These are phyloP conservation scores for Debaryomyces robertsiae DNA, from an alignment of 1,139 yeast species.

Conservation along the genomic window DNA sequence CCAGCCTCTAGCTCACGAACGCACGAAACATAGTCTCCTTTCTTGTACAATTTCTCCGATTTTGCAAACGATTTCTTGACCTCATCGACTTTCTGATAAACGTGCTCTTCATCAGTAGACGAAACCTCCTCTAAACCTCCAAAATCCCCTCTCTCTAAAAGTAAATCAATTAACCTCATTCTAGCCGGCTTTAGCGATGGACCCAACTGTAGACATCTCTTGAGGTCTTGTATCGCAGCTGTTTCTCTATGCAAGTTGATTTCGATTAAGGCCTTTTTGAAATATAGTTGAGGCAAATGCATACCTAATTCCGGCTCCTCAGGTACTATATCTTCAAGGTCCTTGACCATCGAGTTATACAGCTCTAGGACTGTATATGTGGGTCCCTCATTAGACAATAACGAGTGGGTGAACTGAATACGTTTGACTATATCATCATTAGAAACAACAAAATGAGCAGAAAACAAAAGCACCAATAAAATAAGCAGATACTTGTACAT, in stretches of 20 bases:
- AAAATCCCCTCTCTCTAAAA: slow-evolving; percentile 49
- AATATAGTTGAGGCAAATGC: slow-evolving; percentile 42
- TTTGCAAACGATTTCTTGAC: slow-evolving; percentile 23
- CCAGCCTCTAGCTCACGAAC: slow-evolving; percentile 23
- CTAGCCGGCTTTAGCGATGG: slow-evolving; percentile 46
- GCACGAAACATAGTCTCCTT: slow-evolving; percentile 23
- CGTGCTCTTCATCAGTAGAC: slow-evolving; percentile 17
- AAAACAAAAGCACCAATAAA: slow-evolving; percentile 6
- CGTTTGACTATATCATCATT: slow-evolving; percentile 5
- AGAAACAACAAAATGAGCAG: slow-evolving; percentile 6
- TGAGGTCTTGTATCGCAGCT: slow-evolving; percentile 51
- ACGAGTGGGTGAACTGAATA: slow-evolving; percentile 10
- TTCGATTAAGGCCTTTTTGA: slow-evolving; percentile 57
- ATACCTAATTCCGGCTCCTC: slow-evolving; percentile 5
- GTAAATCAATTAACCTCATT: slow-evolving; percentile 43
- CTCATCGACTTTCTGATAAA: slow-evolving; percentile 18
- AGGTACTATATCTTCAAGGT: slow-evolving; percentile 13
- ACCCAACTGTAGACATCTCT: slow-evolving; percentile 42
- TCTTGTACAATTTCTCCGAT: slow-evolving; percentile 19
- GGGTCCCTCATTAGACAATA: slow-evolving; percentile 30
- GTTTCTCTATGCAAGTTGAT: slow-evolving; percentile 49
- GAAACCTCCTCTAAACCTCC: slow-evolving; percentile 24
- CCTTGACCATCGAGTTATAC: slow-evolving; percentile 25
- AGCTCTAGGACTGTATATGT: slow-evolving; percentile 27
- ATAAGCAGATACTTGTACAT: slow-evolving; percentile 6